Evolutionary conservation across 2,329 filamentous ascomycete genomes (phyloP), one percentile per base, ranked within the genome.

Genomic region (Penicillium polonicum): DNA sequence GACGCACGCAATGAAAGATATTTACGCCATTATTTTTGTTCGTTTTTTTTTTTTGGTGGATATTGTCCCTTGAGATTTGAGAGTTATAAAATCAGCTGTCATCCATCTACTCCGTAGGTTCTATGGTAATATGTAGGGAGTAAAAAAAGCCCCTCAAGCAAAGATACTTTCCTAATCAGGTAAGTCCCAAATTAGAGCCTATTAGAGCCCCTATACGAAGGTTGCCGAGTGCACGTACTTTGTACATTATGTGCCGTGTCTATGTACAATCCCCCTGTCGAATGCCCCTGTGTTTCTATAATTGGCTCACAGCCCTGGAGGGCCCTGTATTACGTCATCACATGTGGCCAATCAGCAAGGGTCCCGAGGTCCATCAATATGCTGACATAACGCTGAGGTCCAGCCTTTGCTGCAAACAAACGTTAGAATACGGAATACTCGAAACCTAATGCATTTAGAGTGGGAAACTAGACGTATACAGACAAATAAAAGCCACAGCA

Each of bases 1-100:
- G 50, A 56, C 50, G 48, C 46, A 57, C 48, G 60, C 53, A 60
- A 65, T 60, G 58, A 60, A 62, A 54, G 55, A 55, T 52, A 49
- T 12, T 45, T 59, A 56, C 38, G 39, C 45, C 43, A 10, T 57
- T 57, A 46, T 57, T 49, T 49, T 56, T 42, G 23, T 25, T 23
- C 5, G 17, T 10, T n/a, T 44, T 10, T 33, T n/a, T 21, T 38
- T 6, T 33, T 17, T 21, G 25, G 19, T 53, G 5, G 23, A 45
- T 36, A n/a, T 23, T 10, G 38, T 33, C 29, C 27, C 17, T 42
- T 19, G 23, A 23, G 23, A 7, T 2, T 27, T 10, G 19, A 25
- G n/a, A 13, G 35, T 33, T 33, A 27, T 5, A 12, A 9, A 6
- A 36, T 49, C 35, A 39, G 5, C 35, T 42, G 7, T 33, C 36